Evolutionary conservation across 257 asterid species (phyloP), one percentile per base, ranked within the genome.

Genomic region (Solanum okadae): DNA sequence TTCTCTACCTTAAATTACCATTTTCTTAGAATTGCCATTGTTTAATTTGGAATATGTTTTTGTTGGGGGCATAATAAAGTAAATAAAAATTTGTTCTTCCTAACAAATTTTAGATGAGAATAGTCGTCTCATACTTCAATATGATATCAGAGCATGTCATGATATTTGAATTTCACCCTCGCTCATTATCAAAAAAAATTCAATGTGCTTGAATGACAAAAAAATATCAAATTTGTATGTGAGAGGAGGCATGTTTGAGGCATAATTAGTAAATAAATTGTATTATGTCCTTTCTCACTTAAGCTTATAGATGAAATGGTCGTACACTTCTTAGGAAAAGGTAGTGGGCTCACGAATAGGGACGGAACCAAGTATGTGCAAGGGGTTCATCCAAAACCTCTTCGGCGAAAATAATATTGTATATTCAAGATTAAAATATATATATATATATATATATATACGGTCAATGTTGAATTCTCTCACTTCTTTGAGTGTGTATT

Each of bases 1-100:
- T 29, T 82, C 70, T 82, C 86, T 82, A 82, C 86, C 86, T 82
- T 82, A 82, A 82, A 49, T 82, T 49, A 10, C 86, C 86, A 18
- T 81, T 81, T 81, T 81, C 20, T 29, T 18, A 29, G 31, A 49
- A 5, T 49, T 81, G 20, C 9, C 70, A 49, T 29, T 29, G 44
- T 49, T 82, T 29, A 31, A 18, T 49, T 82, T 46, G 40, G 85
- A 44, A 44, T 79, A 42, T 40, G 10, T 79, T 79, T 42, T 31
- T 16, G 25, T 31, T 72, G 31, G 29, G 8, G 25, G 14, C 4
- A 72, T 33, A 18, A 33, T 72, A 16, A 72, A 40, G 46, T 40
- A 40, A 35, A 35, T 6, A 35, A 35, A 31, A 73, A 4, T 9
- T 1, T 8, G 0, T 18, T 34, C 6, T 10, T 3, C 34, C 2